Evolutionary conservation across 176 grass and related monocot genomes (phyloP), one percentile per base, ranked within the genome.

Genomic region (Phragmites australis): DNA sequence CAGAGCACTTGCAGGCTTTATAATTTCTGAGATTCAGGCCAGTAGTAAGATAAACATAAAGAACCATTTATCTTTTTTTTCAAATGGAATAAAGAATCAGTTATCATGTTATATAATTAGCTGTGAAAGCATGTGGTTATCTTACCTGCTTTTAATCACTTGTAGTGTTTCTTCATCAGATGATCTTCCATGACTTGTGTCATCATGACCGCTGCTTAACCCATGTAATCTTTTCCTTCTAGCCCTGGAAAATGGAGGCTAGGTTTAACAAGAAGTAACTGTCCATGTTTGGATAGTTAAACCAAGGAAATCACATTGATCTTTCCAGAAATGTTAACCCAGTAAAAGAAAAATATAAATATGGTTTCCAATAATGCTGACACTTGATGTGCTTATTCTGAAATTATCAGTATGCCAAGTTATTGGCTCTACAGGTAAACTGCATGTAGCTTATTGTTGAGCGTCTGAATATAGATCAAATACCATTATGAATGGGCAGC

Each of bases 81-180:
- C 15, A 4, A 60, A 29, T 62, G 59, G 6, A 30, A 62, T 31
- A 62, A 62, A 34, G 12, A 34, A 75, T n/a, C 8, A 72, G 10
- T 31, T 50, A 31, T n/a, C 31, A n/a, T n/a, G 5, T 46, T 49
- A 58, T 69, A 77, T 8, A 88, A 78, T 76, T 37, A 19, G 72
- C n/a, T 76, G 53, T 26, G n/a, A 57, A 79, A 82, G 49, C 27
- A 81, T 60, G 70, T 2, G 1, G 22, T 6, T 45, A 50, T 69
- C 42, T 82, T 84, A 97, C 94, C 89, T 94, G 75, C 68, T 65
- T 69, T 70, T 91, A 39, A 94, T 73, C 82, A 74, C 27, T 85
- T 85, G 82, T 80, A 97, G 75, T 26, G 83, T 91, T 84, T 92
- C 89, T 34, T 96, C 90, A 75, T 92, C 91, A 29, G 81, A 93